A percentile compares a stretch with the other conserved stretches of the same genome.
Conservation (phyloP, 2,329 filamentous ascomycete genomes). For the Pezicula rhizophila region DNA sequence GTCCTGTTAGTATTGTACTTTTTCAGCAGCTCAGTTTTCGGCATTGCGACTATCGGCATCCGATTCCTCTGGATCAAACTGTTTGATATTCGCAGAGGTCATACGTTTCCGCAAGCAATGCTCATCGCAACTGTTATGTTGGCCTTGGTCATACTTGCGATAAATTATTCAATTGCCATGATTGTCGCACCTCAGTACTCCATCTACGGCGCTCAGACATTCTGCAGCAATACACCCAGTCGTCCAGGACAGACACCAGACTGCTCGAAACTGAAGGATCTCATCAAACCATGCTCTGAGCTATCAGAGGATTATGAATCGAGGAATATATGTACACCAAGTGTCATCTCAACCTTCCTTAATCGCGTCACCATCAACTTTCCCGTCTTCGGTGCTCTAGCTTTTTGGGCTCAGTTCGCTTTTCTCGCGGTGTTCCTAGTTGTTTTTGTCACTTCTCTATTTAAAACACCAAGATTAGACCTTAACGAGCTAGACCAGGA, state of each 20-base stretch:
- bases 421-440: conserved; percentile 82
- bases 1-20: conserved; percentile 77
- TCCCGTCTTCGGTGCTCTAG: conserved; percentile 86
- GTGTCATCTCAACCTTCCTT: conserved; percentile 84
- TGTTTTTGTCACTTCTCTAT: conserved; percentile 71
- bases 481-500: conserved; percentile 79
- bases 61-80: conserved; percentile 93
- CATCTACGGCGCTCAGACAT: conserved; percentile 89
- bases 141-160: conserved; percentile 79
- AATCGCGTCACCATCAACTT: conserved; percentile 91
- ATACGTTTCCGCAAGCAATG: conserved; percentile 86
- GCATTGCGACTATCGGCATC: conserved; percentile 81
- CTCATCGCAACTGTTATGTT: conserved; percentile 87
- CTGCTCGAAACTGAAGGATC: conserved; percentile 63
- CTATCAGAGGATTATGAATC: conserved; percentile 64
- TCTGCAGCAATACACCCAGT: conserved; percentile 68
- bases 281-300: conserved; percentile 80
- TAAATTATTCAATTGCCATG: conserved; percentile 91
- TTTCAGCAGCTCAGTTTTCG: conserved; percentile 82
- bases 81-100: conserved; percentile 83
- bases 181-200: conserved; percentile 94
- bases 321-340: conserved; percentile 80
- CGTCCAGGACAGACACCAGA: conserved; percentile 63
- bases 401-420: conserved; percentile 93
- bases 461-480: conserved; percentile 74